Conservation (phyloP, 2,329 filamentous ascomycete genomes). For the Lachnellula occidentalis region DNA sequence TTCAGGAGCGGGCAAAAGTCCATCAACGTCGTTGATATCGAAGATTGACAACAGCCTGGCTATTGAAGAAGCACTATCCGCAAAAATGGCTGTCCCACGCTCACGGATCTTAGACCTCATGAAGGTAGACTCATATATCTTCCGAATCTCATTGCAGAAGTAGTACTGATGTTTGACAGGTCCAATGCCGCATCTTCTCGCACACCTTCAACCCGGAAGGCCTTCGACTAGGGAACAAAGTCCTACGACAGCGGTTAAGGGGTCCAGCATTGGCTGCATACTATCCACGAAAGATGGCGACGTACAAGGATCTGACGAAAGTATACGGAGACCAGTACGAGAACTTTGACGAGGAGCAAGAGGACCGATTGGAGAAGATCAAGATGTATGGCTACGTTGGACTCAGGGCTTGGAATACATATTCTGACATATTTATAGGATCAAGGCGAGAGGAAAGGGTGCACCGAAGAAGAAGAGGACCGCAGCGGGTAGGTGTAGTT, state of each 20-base stretch:
- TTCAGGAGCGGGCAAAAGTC: not conserved
- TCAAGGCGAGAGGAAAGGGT: slow-evolving; percentile 78
- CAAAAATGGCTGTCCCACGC: slow-evolving; percentile 57
- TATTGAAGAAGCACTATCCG: slow-evolving; percentile 9
- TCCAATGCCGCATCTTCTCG: slow-evolving; percentile 87
- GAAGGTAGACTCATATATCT: slow-evolving; percentile 52
- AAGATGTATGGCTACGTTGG: slow-evolving; percentile 44
- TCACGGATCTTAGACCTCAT: slow-evolving; percentile 65
- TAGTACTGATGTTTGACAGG: slow-evolving; percentile 43
- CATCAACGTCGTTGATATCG: slow-evolving; percentile 8
- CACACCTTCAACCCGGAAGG: slow-evolving; percentile 84
- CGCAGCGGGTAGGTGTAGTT: slow-evolving; percentile 32
- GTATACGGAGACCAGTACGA: slow-evolving; percentile 42
- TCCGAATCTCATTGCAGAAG: not conserved
- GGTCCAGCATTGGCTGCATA: slow-evolving; percentile 82
- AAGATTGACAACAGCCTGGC: slow-evolving; percentile 1
- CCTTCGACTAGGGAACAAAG: slow-evolving; percentile 80
- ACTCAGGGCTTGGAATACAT: not conserved
- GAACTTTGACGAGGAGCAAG: slow-evolving; percentile 65
- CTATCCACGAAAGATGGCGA: slow-evolving; percentile 67
- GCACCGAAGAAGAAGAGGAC: slow-evolving; percentile 84
- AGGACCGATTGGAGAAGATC: slow-evolving; percentile 73
- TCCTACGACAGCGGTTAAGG: slow-evolving; percentile 80
- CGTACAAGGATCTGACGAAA: slow-evolving; percentile 66
- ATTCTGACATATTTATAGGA: slow-evolving; percentile 40